Base-by-base conservation (phyloP, 768 basidiomycete species). In the Kwoniella sp. region DNA sequence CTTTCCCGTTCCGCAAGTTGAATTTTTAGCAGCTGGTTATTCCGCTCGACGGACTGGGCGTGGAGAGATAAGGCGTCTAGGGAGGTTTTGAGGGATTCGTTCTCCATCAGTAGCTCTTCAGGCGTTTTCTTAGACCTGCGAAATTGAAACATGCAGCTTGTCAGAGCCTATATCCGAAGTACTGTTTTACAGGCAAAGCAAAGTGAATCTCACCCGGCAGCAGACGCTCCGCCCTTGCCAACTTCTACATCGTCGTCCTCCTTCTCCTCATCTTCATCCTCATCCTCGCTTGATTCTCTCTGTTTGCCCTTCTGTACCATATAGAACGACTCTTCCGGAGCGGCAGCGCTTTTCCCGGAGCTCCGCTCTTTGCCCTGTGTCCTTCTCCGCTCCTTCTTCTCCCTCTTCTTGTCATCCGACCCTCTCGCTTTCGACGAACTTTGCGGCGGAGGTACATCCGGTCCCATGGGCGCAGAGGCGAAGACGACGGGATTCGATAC, bases 21-120 rank as follows among this genome's bases (percentile, higher is more conserved):
- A 12, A 22, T 28, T 31, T 59, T 68, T 29, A 76, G 60, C 17
- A 45, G 38, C 37, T 66, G 61, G 30, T 79, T 76, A 41, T 64
- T 63, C 30, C 66, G 48, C 23, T 75, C 76, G 2, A 81, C 57
- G 9, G 54, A 47, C 50, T 79, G 68, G 1, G 68, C 66, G 47
- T 78, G 78, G 2, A 62, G 26, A 5, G 79, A 74, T 29, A 81
- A 26, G 8, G 76, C 69, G 55, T 81, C 79, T 7, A 81, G 68
- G 7, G 74, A 76, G 1, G 69, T 61, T 28, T 76, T 73, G 11
- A 81, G 68, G 7, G 70, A 70, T 26, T 63, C 68, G 51, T 81
- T 81, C 62, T 81, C 79, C 23, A 81, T 63, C 1, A 51, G 58
- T 2, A 81, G 69, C 58, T 81, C 79, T 67, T 81, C 79, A 5